Evolutionary conservation across 352 stramenopile genomes (phyloP), one percentile per base, ranked within the genome.

Genomic region (Globisporangium rhizosaccharum): DNA sequence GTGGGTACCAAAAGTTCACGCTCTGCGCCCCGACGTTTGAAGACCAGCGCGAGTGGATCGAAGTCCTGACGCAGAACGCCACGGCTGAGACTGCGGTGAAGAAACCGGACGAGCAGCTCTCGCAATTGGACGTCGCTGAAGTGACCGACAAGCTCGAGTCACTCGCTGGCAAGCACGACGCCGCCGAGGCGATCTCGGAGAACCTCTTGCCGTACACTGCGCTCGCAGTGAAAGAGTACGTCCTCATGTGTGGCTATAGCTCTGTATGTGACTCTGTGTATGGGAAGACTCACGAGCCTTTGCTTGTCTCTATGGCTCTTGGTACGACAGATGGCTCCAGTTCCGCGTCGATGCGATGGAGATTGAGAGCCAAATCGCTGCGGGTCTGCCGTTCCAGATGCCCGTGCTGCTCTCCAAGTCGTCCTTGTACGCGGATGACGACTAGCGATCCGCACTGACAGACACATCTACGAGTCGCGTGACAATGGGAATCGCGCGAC

Each of bases 1-100:
- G 82, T 28, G 86, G 86, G 0, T 90, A 92, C 55, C 70, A 79
- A 42, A 90, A 89, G 53, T 92, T 95, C 56, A 73, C 85, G n/a
- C 47, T 95, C 17, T 94, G 81, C 20, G 86, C 86, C 9, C 81
- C 82, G 20, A 82, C 78, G n/a, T 95, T 89, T 50, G 86, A 95
- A 56, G 86, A 95, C n/a, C 81, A 90, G 56, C 82, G 86, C 51
- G 86, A 95, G 57, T 95, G 86, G 86, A 87, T 94, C 48, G 86
- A 95, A 62, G 86, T 95, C 37, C 58, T 95, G 47, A 85, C 78
- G 2, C 86, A 95, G 58, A 95, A 95, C 51, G 80, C 86, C 26
- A 88, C 81, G 5, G 82, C 82, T 1, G 82, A 95, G 63, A 92
- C 86, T 10, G 84, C 85, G 1, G 79, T 76, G 46, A 79, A 85